Percentiles rank a stretch among this genome's conserved stretches.
Conservation (phyloP, 495 filamentous ascomycete genomes). For the Penicillium waksmanii region DNA sequence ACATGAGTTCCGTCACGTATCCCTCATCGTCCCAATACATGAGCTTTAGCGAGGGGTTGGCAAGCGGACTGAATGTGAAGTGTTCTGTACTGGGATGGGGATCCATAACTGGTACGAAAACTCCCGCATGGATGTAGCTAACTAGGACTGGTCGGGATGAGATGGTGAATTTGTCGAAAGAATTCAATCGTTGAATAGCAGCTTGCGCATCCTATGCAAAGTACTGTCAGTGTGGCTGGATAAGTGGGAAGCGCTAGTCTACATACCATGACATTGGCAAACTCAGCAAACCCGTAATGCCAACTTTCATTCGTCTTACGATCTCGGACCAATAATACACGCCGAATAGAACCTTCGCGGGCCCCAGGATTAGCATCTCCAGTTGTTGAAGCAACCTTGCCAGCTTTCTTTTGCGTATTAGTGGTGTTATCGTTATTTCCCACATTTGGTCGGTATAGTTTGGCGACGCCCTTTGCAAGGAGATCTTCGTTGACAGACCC, state of each 20-base stretch:
- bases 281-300: slow-evolving; percentile 90
- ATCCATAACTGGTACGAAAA: slow-evolving; percentile 78
- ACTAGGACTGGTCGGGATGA: slow-evolving; percentile 74
- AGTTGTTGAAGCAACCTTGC: slow-evolving; percentile 76
- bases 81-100: slow-evolving; percentile 53
- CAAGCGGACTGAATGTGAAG: slow-evolving; percentile 74
- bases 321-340: slow-evolving; percentile 80
- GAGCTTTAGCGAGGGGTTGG: slow-evolving; percentile 68
- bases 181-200: slow-evolving; percentile 73
- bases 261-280: slow-evolving; percentile 62
- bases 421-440: slow-evolving; percentile 25
- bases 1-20: slow-evolving; percentile 68
- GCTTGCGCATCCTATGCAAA: slow-evolving; percentile 71
- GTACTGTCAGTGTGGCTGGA: slow-evolving; percentile 1
- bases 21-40: slow-evolving; percentile 86
- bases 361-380: slow-evolving; percentile 76
- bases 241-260: neutral
- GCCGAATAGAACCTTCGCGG: slow-evolving; percentile 71
- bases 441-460: slow-evolving; percentile 64
- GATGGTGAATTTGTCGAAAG: slow-evolving; percentile 83
- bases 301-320: slow-evolving; percentile 75
- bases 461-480: slow-evolving; percentile 76
- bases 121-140: slow-evolving; percentile 83
- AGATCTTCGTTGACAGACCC: slow-evolving; percentile 74
- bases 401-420: slow-evolving; percentile 51